Conservation (phyloP, 331 rosid genomes). For the Ulmus americana region DNA sequence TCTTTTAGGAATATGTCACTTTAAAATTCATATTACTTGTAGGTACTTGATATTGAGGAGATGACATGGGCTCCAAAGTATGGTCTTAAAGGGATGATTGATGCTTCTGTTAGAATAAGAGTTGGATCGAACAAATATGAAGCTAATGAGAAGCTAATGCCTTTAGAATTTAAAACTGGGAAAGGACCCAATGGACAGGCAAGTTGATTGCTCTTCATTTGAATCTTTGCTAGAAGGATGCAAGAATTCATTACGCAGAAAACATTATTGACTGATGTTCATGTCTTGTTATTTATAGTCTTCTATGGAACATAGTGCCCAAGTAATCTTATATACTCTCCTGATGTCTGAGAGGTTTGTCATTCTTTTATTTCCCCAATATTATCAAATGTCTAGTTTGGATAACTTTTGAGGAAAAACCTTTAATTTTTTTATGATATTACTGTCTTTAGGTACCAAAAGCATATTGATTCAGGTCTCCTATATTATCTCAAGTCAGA, state of each 20-base stretch:
- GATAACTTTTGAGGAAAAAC: constrained; percentile 3
- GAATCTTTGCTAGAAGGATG: constrained; percentile 17
- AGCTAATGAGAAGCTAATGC: constrained; percentile 52
- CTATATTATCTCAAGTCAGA: constrained; percentile 81
- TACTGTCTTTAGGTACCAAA: constrained; percentile 53
- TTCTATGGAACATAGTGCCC: constrained; percentile 76
- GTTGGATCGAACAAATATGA: constrained; percentile 39
- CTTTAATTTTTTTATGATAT: constrained; percentile 14
- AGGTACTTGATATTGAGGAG: constrained; percentile 96
- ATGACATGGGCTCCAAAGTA: constrained; percentile 97
- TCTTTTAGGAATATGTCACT: constrained; percentile 6
- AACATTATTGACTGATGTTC: neutral
- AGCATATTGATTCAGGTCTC: constrained; percentile 72
- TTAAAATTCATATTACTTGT: constrained; percentile 20
- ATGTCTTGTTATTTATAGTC: constrained; percentile 44
- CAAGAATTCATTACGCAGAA: constrained; percentile 5
- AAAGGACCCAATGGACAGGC: constrained; percentile 68
- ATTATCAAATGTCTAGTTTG: neutral
- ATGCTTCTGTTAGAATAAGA: constrained; percentile 77
- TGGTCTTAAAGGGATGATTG: constrained; percentile 96
- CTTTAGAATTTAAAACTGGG: constrained; percentile 93
- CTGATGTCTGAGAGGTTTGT: constrained; percentile 88
- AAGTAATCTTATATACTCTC: constrained; percentile 81
- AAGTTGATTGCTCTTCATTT: constrained; percentile 31
- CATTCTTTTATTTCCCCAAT: constrained; percentile 1